Base-by-base conservation (phyloP, 164 flowering plant species). In the Taxillus chinensis region DNA sequence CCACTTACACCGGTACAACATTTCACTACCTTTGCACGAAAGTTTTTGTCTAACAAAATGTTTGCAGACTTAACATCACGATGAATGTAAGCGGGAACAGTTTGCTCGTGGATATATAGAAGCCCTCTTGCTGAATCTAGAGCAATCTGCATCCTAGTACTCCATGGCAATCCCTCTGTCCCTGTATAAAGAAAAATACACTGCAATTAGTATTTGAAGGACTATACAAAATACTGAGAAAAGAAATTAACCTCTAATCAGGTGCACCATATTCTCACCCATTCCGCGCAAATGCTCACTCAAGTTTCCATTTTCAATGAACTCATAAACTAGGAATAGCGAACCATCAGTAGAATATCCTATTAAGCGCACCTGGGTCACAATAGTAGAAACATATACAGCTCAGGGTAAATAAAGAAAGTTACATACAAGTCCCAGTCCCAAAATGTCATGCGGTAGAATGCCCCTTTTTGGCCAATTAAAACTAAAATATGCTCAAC, bases 1-100 rank as follows among this genome's bases (percentile, higher is more conserved):
- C 46, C 56, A 7, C 7, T 2, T 2, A 55, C 13, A 1, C 8
- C 3, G 40, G 16, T 11, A 55, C 56, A 53, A 7, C 7, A 9
- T 48, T 11, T 27, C 27, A 27, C 4, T 48, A 55, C 58, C 58
- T 55, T 55, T 55, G 58, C 58, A 4, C 16, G 58, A 15, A 55
- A 55, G 40, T 55, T 17, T 2, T 3, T 55, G 40, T 55, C 58
- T n/a, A 55, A n/a, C 37, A 55, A 38, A 7, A 55, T 55, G 40
- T 55, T 55, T 55, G 58, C 27, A 0, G 58, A 15, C 7, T 55
- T 55, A 38, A 55, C 16, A 13, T 55, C 58, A 55, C 38, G 58
- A 38, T 55, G 58, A 7, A 55, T 55, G 40, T 55, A 55, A 7
- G 16, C 58, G 5, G 58, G 58, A 55, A 55, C 58, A 55, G 58